Evolutionary conservation across 208 protist species (phyloP).

Genomic region (Leishmania gerbilli): DNA sequence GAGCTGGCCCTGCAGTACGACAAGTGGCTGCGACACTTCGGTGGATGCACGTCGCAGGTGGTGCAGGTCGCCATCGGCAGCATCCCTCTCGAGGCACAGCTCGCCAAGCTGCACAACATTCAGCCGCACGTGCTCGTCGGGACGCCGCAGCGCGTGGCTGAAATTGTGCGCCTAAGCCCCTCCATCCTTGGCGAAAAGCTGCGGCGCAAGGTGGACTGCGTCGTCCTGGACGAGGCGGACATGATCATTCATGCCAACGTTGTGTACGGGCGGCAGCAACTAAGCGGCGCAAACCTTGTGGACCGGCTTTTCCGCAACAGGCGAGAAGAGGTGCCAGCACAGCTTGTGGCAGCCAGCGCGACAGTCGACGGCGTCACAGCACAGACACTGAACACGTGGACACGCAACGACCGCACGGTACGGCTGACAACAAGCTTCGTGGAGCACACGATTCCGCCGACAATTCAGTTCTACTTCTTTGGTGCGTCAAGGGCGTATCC

Average conservation of each 20-base stretch:
- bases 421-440: conserved; percentile 90
- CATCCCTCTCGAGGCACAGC: conserved; percentile 78
- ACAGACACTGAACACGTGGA: conserved; percentile 86
- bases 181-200: conserved; percentile 83
- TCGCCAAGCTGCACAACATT: conserved; percentile 87
- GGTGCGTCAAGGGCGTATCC: conserved; percentile 40
- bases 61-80: conserved; percentile 78
- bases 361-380: conserved; percentile 86
- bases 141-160: conserved; percentile 80
- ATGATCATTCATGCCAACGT: conserved; percentile 53
- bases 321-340: conserved; percentile 83
- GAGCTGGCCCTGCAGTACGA: conserved; percentile 91
- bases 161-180: conserved; percentile 66
- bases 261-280: conserved; percentile 34
- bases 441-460: conserved; percentile 81
- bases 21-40: conserved; percentile 88
- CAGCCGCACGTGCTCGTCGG: conserved; percentile 90
- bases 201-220: conserved; percentile 88
- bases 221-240: conserved; percentile 91
- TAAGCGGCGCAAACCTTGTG: conserved; percentile 72
- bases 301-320: conserved; percentile 77
- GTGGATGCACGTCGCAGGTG: conserved; percentile 75
- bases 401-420: conserved; percentile 86
- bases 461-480: conserved; percentile 87
- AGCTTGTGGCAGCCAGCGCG: conserved; percentile 85